phyloP scores from a whole-genome alignment of 306 rosid genomes.

The Acacia acuminata region DNA sequence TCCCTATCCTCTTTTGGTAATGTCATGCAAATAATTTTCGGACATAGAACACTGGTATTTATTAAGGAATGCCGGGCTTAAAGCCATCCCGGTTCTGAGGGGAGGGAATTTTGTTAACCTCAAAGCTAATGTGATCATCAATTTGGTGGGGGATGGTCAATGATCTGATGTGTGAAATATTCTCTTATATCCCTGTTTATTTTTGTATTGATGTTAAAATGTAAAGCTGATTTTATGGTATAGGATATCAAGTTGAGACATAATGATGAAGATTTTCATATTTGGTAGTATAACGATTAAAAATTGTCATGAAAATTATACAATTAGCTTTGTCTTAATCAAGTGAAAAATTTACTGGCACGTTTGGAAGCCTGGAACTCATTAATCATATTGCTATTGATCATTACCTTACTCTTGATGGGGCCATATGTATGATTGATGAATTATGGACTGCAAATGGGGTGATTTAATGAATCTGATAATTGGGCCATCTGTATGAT shows the following conservation, averaged over 20 bases:
- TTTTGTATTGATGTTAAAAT: conserved; percentile 4
- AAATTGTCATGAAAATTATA: neutral
- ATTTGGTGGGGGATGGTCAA: conserved; percentile 2
- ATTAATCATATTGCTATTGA: neutral
- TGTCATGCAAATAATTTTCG: conserved; percentile 13
- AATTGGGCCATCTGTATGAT: no score
- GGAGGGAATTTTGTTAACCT: neutral
- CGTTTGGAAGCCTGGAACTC: neutral
- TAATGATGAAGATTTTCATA: neutral
- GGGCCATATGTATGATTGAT: neutral
- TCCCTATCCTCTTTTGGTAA: neutral
- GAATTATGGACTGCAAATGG: neutral
- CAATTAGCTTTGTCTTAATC: neutral
- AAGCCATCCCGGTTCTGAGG: conserved; percentile 16
- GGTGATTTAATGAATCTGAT: neutral
- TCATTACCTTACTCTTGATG: neutral
- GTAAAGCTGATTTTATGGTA: conserved; percentile 5
- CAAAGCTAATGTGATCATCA: neutral
- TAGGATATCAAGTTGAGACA: neutral
- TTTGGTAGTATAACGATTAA: neutral
- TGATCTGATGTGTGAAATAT: neutral
- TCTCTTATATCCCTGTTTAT: neutral
- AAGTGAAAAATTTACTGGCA: neutral
- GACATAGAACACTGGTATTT: conserved; percentile 14
- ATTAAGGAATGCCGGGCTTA: conserved; percentile 22